These are phyloP conservation scores for Pseudonectria buxi DNA, from an alignment of 2,329 filamentous ascomycete species.

Conservation along the genomic window DNA sequence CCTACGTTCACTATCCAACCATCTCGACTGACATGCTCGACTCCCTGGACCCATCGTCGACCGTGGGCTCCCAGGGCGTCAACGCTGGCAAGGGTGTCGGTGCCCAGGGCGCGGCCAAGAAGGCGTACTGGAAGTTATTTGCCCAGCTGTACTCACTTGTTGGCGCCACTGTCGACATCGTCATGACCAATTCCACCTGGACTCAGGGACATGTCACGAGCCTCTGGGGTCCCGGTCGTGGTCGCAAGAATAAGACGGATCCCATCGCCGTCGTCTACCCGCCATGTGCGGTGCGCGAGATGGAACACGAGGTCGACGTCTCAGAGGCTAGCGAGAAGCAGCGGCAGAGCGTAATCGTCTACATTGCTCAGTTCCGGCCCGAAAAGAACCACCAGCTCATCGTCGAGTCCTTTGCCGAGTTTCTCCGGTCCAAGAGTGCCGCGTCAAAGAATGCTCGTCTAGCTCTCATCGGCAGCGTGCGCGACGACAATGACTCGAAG, in stretches of 20 bases:
- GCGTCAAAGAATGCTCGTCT: constrained; percentile 56
- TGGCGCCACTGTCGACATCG: constrained; percentile 78
- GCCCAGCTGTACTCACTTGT: constrained; percentile 75
- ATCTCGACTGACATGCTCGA: constrained; percentile 97
- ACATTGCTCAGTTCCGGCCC: constrained; percentile 94
- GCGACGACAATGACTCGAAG: constrained; percentile 72
- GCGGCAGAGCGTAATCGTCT: constrained; percentile 70
- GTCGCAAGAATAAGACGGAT: constrained; percentile 36
- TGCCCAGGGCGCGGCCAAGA: constrained; percentile 63
- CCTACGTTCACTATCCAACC: constrained; percentile 96
- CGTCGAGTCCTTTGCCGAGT: constrained; percentile 73
- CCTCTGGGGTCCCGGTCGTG: constrained; percentile 64
- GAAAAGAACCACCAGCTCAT: constrained; percentile 95
- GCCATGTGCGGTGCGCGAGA: constrained; percentile 81
- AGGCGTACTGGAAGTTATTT: constrained; percentile 79
- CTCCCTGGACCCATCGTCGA: constrained; percentile 60
- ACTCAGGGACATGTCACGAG: constrained; percentile 75
- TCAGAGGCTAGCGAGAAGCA: constrained; percentile 59
- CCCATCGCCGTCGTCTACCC: constrained; percentile 78
- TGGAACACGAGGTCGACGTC: constrained; percentile 68
- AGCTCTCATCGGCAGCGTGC: constrained; percentile 85
- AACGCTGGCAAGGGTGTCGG: constrained; percentile 80
- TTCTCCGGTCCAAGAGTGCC: constrained; percentile 50
- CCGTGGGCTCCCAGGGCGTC: constrained; percentile 59
- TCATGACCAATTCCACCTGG: constrained; percentile 98